phyloP scores from a whole-genome alignment of 441 rosid species.

The Dalechampia spathulata region DNA sequence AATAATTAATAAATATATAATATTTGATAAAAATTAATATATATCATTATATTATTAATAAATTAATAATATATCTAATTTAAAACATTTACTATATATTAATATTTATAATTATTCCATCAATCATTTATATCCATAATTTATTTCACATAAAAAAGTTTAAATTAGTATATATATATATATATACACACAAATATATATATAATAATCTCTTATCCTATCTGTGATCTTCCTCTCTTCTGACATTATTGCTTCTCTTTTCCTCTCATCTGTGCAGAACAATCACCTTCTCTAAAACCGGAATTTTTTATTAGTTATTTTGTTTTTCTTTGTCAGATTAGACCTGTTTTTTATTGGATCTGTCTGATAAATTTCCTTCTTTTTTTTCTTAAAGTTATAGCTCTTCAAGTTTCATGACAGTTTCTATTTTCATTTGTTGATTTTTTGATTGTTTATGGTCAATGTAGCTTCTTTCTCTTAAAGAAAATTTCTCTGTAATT shows the following conservation, averaged over 20 bases:
- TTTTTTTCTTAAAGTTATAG: not conserved
- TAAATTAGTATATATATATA: no score
- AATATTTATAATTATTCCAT: no score
- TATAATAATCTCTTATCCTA: not conserved
- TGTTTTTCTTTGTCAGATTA: no score
- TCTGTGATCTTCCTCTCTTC: not conserved
- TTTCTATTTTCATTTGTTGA: slow-evolving; percentile 2
- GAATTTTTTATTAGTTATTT: not conserved
- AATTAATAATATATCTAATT: no score
- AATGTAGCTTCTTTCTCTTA: slow-evolving; percentile 23
- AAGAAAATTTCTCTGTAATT: not conserved
- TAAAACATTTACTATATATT: no score
- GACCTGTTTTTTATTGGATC: not conserved
- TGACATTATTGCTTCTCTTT: slow-evolving; percentile 2
- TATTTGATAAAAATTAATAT: no score
- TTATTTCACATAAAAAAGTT: no score
- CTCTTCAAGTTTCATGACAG: not conserved
- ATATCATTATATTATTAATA: no score
- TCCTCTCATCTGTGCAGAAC: slow-evolving; percentile 5
- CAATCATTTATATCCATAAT: no score
- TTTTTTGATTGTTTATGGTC: slow-evolving; percentile 16
- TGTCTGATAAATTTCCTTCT: not conserved
- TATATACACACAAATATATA: no score
- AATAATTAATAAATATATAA: no score
- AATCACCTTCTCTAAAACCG: no score